Conservation (phyloP, 1,284 basidiomycete genomes). For the Apiotrichum porosum region DNA sequence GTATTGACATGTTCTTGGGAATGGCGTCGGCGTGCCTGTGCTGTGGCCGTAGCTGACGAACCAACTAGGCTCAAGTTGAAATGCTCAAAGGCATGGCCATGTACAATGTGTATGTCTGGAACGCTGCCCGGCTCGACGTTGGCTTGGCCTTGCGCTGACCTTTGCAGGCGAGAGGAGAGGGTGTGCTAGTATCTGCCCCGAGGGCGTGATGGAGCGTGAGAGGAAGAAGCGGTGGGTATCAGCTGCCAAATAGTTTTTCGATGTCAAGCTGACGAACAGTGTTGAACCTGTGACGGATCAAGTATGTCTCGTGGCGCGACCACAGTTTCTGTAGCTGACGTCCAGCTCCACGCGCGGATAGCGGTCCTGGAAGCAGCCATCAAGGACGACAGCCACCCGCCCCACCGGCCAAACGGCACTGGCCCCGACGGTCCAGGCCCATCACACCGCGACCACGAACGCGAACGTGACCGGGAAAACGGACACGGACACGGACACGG, state of each 20-base stretch:
- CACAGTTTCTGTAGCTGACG: background rate
- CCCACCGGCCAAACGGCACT: no score
- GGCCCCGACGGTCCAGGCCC: background rate
- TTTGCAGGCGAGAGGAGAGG: constrained; percentile 8
- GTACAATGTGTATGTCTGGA: constrained; percentile 15
- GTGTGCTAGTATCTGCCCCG: constrained; percentile 11
- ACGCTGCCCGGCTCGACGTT: no score
- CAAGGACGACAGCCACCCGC: background rate
- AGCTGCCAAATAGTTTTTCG: no score
- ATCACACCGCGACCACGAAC: background rate
- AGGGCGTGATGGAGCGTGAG: constrained; percentile 13
- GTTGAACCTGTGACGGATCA: background rate
- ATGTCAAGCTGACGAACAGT: background rate
- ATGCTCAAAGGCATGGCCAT: constrained; percentile 18
- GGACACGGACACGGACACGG: background rate
- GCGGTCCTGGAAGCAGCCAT: constrained; percentile 5
- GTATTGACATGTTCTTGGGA: constrained; percentile 3
- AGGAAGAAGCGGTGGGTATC: constrained; percentile 1
- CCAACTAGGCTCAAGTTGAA: constrained; percentile 21
- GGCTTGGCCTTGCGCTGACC: no score
- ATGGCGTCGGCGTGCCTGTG: no score
- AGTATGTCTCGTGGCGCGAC: background rate
- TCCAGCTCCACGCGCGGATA: constrained; percentile 3
- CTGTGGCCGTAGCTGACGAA: no score
- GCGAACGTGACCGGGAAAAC: background rate